phyloP scores from a whole-genome alignment of 208 protist genomes.

The Crithidia bombi region DNA sequence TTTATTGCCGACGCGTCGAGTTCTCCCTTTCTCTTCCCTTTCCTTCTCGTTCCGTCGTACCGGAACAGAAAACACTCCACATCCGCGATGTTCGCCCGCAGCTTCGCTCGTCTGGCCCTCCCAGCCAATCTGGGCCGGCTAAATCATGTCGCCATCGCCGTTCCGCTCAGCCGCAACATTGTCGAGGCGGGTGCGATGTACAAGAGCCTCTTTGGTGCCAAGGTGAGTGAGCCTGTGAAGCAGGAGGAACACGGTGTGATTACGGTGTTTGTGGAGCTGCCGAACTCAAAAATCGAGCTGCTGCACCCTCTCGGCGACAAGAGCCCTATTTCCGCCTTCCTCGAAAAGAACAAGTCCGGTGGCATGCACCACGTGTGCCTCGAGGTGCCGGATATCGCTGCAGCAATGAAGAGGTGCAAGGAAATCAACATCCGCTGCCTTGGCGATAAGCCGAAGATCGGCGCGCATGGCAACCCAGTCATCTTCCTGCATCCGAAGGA shows the following conservation, averaged over 20 bases:
- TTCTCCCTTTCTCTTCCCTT: not conserved
- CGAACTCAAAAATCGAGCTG: conserved; percentile 93
- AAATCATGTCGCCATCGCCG: conserved; percentile 96
- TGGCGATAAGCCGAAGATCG: conserved; percentile 88
- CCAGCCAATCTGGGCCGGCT: conserved; percentile 73
- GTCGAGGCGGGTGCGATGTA: conserved; percentile 72
- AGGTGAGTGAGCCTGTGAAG: conserved; percentile 79
- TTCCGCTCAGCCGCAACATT: conserved; percentile 68
- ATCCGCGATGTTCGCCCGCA: conserved; percentile 32
- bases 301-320: conserved; percentile 90
- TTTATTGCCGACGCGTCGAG: no score
- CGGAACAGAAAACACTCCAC: not conserved
- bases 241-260: conserved; percentile 92
- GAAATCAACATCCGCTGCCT: conserved; percentile 79
- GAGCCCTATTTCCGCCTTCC: conserved; percentile 89
- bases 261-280: conserved; percentile 92
- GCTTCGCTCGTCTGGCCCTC: conserved; percentile 11
- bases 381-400: conserved; percentile 76
- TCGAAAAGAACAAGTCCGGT: conserved; percentile 88
- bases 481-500: conserved; percentile 93
- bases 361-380: conserved; percentile 96
- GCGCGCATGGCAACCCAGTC: conserved; percentile 95
- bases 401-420: conserved; percentile 58
- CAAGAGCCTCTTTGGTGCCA: conserved; percentile 68
- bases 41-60: not conserved